These are phyloP conservation scores for Lactarius sanguifluus DNA, from an alignment of 768 basidiomycete species.

Conservation along the genomic window DNA sequence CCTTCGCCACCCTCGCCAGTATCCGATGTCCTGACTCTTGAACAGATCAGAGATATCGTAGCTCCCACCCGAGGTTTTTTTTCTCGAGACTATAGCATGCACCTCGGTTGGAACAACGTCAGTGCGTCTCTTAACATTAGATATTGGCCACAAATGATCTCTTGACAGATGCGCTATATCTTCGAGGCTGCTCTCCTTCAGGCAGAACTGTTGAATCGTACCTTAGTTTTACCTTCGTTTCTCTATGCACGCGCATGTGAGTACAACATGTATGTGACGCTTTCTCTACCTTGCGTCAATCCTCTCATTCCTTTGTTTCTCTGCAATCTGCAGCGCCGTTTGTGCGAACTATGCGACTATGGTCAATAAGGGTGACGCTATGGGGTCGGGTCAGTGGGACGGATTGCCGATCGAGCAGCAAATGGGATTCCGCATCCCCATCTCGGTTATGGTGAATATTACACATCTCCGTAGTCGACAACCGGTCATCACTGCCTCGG, in stretches of 20 bases:
- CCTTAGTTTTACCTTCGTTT: slow-evolving; percentile 45
- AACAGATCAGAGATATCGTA: slow-evolving; percentile 39
- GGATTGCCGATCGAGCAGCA: slow-evolving; percentile 39
- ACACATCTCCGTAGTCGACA: slow-evolving; percentile 41
- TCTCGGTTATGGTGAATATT: slow-evolving; percentile 45
- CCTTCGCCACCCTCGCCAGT: background rate
- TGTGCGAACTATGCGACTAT: slow-evolving; percentile 44
- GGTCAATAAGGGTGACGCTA: slow-evolving; percentile 47
- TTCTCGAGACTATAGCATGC: slow-evolving; percentile 44
- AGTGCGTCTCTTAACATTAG: slow-evolving; percentile 21
- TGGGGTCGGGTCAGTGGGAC: slow-evolving; percentile 44
- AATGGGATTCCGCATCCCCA: slow-evolving; percentile 40
- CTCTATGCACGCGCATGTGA: slow-evolving; percentile 49
- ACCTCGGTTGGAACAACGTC: slow-evolving; percentile 51
- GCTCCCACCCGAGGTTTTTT: slow-evolving; percentile 44
- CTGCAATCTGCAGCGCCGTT: slow-evolving; percentile 32
- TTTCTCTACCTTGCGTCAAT: slow-evolving; percentile 10
- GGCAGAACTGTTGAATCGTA: slow-evolving; percentile 44
- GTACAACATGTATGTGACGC: slow-evolving; percentile 38
- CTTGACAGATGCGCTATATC: slow-evolving; percentile 46
- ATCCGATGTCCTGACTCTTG: slow-evolving; percentile 33
- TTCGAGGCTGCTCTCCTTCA: slow-evolving; percentile 48
- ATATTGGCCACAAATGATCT: slow-evolving; percentile 8
- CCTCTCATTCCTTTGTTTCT: background rate
- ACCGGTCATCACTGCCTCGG: slow-evolving; percentile 43